Evolutionary conservation across 2,329 filamentous ascomycete genomes (phyloP).

Genomic region (Cladosporium phlei): DNA sequence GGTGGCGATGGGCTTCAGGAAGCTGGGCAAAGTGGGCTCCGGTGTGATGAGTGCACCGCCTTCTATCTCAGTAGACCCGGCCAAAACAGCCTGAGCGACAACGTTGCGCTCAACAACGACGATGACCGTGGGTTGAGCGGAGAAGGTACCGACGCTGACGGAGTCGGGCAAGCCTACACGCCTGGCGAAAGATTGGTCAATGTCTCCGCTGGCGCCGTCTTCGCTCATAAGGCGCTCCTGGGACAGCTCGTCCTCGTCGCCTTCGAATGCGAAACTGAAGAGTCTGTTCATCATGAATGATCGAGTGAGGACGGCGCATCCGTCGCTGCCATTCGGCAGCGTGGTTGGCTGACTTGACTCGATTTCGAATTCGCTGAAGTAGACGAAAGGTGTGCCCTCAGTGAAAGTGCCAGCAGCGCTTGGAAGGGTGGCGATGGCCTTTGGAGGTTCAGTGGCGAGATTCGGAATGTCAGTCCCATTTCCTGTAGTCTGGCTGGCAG

Average conservation of each 20-base stretch:
- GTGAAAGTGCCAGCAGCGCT: conserved; percentile 20
- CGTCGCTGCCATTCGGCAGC: conserved; percentile 25
- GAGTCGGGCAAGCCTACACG: conserved; percentile 20
- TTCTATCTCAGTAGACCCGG: conserved; percentile 12
- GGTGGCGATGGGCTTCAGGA: conserved; percentile 3
- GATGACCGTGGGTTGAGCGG: conserved; percentile 39
- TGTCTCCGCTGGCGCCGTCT: conserved; percentile 32
- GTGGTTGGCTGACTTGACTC: conserved; percentile 28
- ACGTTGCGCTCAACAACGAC: conserved; percentile 40
- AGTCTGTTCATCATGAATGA: conserved; percentile 33
- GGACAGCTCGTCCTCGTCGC: conserved; percentile 23
- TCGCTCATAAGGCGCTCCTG: conserved; percentile 24
- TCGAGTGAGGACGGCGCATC: conserved; percentile 31
- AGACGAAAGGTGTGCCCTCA: conserved; percentile 38
- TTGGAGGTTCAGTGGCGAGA: conserved; percentile 26
- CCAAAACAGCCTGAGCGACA: conserved; percentile 20
- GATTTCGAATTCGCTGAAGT: conserved; percentile 42
- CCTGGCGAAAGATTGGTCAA: conserved; percentile 32
- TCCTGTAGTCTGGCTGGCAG: conserved; percentile 25
- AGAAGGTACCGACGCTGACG: conserved; percentile 32
- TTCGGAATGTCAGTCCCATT: conserved; percentile 25
- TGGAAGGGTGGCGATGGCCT: conserved; percentile 25
- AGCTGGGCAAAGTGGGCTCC: conserved; percentile 23
- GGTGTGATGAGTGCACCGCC: conserved; percentile 19
- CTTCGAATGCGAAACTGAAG: conserved; percentile 35